phyloP scores from a whole-genome alignment of 495 filamentous ascomycete species.

The Xylaria nigripes region DNA sequence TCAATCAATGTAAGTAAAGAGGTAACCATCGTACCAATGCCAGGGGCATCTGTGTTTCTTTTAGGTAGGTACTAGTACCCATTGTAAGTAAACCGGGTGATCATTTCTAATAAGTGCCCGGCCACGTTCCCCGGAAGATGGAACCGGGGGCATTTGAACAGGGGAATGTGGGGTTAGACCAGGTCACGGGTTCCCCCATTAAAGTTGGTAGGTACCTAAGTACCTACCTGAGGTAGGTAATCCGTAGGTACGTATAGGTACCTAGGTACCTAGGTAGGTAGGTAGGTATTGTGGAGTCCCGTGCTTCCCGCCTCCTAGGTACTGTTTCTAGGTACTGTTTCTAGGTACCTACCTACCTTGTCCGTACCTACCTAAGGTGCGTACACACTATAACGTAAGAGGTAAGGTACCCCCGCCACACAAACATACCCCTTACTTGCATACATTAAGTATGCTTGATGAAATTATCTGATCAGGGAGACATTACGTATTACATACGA shows the following conservation, averaged over 20 bases:
- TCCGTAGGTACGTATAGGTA: too few species aligned
- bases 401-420: not conserved
- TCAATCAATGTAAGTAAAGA: too few species aligned
- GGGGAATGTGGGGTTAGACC: slow-evolving; percentile 5
- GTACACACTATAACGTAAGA: not conserved
- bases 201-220: not conserved
- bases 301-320: not conserved
- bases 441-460: too few species aligned
- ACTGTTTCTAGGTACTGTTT: too few species aligned
- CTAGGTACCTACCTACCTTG: too few species aligned
- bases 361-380: too few species aligned
- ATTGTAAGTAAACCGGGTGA: slow-evolving; percentile 1
- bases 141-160: not conserved
- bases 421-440: not conserved
- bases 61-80: too few species aligned
- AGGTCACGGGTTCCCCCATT: slow-evolving; percentile 8
- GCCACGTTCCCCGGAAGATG: slow-evolving; percentile 9
- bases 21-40: too few species aligned
- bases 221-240: too few species aligned
- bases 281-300: not conserved
- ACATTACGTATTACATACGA: not conserved
- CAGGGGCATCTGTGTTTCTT: not conserved
- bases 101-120: slow-evolving; percentile 10
- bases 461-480: not conserved
- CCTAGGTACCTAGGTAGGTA: too few species aligned